These are phyloP conservation scores for Cladosporium halotolerans DNA, from an alignment of 2,329 filamentous ascomycete genomes.

Conservation along the genomic window DNA sequence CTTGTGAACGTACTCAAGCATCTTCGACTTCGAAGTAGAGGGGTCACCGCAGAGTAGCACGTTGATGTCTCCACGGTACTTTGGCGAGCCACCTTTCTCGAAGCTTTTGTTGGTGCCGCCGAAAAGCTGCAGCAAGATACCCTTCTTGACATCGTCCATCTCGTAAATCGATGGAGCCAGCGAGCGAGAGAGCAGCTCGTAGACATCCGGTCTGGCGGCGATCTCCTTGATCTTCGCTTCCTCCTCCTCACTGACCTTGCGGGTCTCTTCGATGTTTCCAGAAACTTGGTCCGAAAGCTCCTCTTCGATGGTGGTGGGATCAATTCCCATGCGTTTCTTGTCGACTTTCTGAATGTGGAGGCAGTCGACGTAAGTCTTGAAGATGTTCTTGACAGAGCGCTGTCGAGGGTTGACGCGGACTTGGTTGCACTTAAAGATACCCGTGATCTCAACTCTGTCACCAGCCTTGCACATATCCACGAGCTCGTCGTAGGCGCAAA, in stretches of 20 bases:
- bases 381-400: constrained; percentile 85
- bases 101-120: constrained; percentile 98
- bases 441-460: constrained; percentile 91
- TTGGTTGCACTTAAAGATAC: constrained; percentile 91
- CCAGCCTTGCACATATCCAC: constrained; percentile 98
- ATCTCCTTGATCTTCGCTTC: constrained; percentile 81
- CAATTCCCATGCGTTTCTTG: constrained; percentile 86
- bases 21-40: constrained; percentile 91
- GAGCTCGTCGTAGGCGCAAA: constrained; percentile 93
- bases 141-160: constrained; percentile 98
- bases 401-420: constrained; percentile 92
- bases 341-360: constrained; percentile 95
- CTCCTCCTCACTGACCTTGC: constrained; percentile 78
- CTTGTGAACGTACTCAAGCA: constrained; percentile 92
- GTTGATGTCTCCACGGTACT: constrained; percentile 96
- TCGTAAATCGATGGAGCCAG: constrained; percentile 94
- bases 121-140: constrained; percentile 91
- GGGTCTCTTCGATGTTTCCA: constrained; percentile 72
- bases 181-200: constrained; percentile 84
- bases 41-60: constrained; percentile 94
- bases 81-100: constrained; percentile 89
- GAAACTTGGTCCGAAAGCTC: constrained; percentile 67
- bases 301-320: constrained; percentile 79
- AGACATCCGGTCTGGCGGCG: constrained; percentile 75
- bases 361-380: constrained; percentile 96